Evolutionary conservation across 148 eudicot species (phyloP), one percentile per base, ranked within the genome.

Genomic region (Cornus suecica): DNA sequence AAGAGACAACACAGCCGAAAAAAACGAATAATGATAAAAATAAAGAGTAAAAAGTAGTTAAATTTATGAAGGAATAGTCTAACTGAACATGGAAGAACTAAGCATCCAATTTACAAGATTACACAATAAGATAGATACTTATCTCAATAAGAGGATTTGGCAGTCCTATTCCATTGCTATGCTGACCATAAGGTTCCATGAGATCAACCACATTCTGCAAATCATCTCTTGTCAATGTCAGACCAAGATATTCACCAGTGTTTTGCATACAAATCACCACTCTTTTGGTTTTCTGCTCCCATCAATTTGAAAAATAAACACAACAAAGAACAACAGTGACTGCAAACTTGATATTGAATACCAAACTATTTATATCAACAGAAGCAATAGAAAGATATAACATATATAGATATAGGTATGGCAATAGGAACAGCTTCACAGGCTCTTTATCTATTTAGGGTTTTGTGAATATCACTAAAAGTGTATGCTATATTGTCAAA

Each of bases 111-210:
- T 29, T 2, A 14, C 14, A 68, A 22, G 54, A 65, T 1, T 27
- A 37, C 58, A 32, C 15, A 65, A 23, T 37, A 63, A 9, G 41
- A 37, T 20, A 22, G 2, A 31, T 63, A 67, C 97, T 89, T 88
- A 94, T 97, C 80, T 94, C 89, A 80, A 89, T 74, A 65, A 92
- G 94, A 75, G 95, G 93, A 83, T 84, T 89, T 71, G 87, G 78
- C 13, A 87, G 78, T 80, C 92, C 98, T 31, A 92, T 86, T 42
- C 97, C 98, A 65, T 88, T 89, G 82, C 76, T 89, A 74, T 89
- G 89, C 82, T 87, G 90, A 77, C 97, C 98, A 86, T 90, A 94
- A 63, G 98, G 98, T 76, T 94, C 98, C 97, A 94, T 94, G 42
- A 84, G 79, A 80, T 94, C 91, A 76, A 94, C 95, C 73, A 90